Percentiles rank a stretch among this genome's conserved stretches.
phyloP scores from a whole-genome alignment of 768 basidiomycete genomes.

The Lactarius evosmus region DNA sequence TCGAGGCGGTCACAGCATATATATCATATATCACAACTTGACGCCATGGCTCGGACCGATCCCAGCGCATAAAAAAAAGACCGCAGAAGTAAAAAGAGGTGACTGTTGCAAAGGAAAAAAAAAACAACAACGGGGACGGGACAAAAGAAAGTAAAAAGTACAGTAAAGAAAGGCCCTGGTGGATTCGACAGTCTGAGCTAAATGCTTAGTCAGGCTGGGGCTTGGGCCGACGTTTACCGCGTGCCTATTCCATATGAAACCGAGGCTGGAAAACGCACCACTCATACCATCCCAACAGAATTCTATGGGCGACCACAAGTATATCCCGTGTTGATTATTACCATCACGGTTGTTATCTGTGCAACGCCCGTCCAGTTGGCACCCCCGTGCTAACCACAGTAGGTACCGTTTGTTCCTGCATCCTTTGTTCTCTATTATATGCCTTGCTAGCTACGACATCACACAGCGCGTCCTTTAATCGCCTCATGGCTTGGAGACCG shows the following conservation, averaged over 20 bases:
- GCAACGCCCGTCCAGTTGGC: background rate
- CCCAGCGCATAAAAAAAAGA: conserved; percentile 9
- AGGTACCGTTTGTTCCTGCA: background rate
- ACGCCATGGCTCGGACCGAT: conserved; percentile 20
- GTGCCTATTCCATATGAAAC: background rate
- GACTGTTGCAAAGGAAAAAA: conserved; percentile 8
- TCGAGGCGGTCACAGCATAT: conserved; percentile 30
- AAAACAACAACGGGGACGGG: background rate
- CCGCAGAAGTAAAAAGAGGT: background rate
- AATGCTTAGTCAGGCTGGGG: background rate
- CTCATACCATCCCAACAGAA: background rate
- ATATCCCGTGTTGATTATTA: background rate
- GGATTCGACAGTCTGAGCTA: too few relatives aligned
- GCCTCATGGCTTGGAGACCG: conserved; percentile 1
- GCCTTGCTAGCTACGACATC: background rate
- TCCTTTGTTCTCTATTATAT: background rate
- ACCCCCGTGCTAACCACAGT: background rate
- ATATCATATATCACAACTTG: conserved; percentile 15
- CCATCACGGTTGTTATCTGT: background rate
- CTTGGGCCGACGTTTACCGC: too few relatives aligned
- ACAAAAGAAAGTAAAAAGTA: background rate
- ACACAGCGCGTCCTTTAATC: background rate
- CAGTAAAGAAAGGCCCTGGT: background rate
- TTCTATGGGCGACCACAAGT: background rate
- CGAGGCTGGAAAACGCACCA: background rate